Conservation (phyloP, 2,329 filamentous ascomycete species). For the Diaporthe sp. region DNA sequence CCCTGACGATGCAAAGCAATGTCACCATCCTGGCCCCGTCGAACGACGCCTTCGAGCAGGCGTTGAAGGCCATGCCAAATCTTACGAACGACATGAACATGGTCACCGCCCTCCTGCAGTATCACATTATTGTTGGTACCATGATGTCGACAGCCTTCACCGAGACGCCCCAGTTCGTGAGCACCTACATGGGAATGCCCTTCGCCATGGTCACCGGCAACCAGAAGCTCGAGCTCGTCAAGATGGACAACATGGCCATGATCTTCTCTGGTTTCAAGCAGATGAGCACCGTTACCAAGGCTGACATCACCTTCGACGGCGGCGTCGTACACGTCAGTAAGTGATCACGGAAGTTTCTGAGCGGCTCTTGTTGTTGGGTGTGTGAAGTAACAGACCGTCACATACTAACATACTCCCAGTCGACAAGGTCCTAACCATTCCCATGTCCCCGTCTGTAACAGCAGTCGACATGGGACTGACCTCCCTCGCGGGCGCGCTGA, state of each 20-base stretch:
- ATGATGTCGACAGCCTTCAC: slow-evolving; percentile 43
- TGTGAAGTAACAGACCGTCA: neutral
- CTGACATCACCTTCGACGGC: slow-evolving; percentile 51
- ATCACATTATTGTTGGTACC: slow-evolving; percentile 49
- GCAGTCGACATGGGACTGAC: slow-evolving; percentile 52
- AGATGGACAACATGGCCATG: slow-evolving; percentile 27
- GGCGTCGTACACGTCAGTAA: slow-evolving; percentile 54
- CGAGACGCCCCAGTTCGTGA: slow-evolving; percentile 51
- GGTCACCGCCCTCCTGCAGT: slow-evolving; percentile 17
- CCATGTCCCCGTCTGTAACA: slow-evolving; percentile 50
- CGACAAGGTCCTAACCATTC: slow-evolving; percentile 56
- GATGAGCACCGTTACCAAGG: slow-evolving; percentile 48
- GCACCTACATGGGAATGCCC: slow-evolving; percentile 50
- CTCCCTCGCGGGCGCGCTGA: slow-evolving; percentile 53
- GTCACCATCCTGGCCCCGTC: slow-evolving; percentile 51
- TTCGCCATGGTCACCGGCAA: slow-evolving; percentile 46
- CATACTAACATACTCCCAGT: slow-evolving; percentile 40
- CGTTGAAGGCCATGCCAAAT: slow-evolving; percentile 49
- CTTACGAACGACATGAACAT: slow-evolving; percentile 45
- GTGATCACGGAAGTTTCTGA: neutral
- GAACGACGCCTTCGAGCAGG: slow-evolving; percentile 53
- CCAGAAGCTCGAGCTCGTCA: slow-evolving; percentile 48
- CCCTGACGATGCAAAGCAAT: slow-evolving; percentile 32
- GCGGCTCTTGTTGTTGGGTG: too few species aligned
- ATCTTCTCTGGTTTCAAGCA: slow-evolving; percentile 41